A percentile compares a stretch with the other conserved stretches of the same genome.
Conservation (phyloP, 164 flowering plant species). For the Stephania japonica region DNA sequence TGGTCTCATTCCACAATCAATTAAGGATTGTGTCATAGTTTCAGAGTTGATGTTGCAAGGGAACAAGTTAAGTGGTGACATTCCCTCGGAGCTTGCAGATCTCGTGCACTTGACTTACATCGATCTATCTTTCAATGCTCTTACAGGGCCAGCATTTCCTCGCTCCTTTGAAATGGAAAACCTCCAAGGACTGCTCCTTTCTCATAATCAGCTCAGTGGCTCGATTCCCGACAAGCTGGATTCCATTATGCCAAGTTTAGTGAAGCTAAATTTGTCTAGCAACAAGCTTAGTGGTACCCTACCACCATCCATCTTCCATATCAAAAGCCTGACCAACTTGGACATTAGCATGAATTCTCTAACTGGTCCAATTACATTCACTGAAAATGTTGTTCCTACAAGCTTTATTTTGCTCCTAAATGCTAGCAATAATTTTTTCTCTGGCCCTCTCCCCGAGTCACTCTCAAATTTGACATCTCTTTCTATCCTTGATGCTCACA, state of each 20-base stretch:
- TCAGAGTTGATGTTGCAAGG: slow-evolving; percentile 38
- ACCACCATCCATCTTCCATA: slow-evolving; percentile 33
- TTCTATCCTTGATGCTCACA: slow-evolving; percentile 50
- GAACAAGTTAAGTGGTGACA: slow-evolving; percentile 50
- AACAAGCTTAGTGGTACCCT: slow-evolving; percentile 39
- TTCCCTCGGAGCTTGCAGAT: slow-evolving; percentile 36
- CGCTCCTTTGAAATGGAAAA: slow-evolving; percentile 21
- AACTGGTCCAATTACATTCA: slow-evolving; percentile 34
- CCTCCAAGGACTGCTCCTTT: slow-evolving; percentile 53
- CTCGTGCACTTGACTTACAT: slow-evolving; percentile 38
- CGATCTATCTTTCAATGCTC: slow-evolving; percentile 47
- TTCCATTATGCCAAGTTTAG: slow-evolving; percentile 35
- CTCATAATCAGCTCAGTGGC: slow-evolving; percentile 45
- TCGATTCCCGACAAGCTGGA: slow-evolving; percentile 33
- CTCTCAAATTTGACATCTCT: slow-evolving; percentile 40
- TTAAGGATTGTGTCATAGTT: slow-evolving; percentile 36
- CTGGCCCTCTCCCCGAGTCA: slow-evolving; percentile 31
- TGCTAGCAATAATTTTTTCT: slow-evolving; percentile 46
- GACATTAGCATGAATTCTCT: slow-evolving; percentile 49
- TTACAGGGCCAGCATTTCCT: slow-evolving; percentile 39
- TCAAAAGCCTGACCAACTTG: slow-evolving; percentile 36
- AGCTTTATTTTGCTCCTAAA: slow-evolving; percentile 44
- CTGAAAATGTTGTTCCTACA: slow-evolving; percentile 5
- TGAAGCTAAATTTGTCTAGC: slow-evolving; percentile 42
- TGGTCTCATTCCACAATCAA: slow-evolving; percentile 49